Conservation (phyloP, 345 rosid species). For the Zanthoxylum bungeanum region DNA sequence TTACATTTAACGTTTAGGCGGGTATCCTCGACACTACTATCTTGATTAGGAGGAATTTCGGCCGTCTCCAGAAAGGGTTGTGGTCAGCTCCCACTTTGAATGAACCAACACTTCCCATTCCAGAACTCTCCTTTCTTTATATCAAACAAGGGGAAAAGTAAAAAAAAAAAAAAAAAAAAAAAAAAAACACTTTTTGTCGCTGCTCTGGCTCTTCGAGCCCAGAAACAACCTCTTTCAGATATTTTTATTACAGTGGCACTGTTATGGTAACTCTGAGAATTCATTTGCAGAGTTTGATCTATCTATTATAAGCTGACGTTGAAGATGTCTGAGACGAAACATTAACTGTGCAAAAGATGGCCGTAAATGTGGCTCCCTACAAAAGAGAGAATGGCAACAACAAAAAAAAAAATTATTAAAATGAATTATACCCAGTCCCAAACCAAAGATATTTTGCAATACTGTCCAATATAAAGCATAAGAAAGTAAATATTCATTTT, state of each 20-base stretch:
- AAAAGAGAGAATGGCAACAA: background rate
- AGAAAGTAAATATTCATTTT: background rate
- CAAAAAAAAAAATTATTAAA: background rate
- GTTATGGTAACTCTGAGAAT: slow-evolving; percentile 10
- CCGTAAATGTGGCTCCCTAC: slow-evolving; percentile 81
- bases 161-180: slow-evolving; percentile 14
- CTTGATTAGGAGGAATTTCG: slow-evolving; percentile 34
- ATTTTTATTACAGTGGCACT: slow-evolving; percentile 32
- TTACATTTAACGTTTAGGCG: slow-evolving; percentile 28
- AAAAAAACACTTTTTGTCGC: slow-evolving; percentile 24
- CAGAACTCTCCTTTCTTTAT: slow-evolving; percentile 30
- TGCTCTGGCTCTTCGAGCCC: slow-evolving; percentile 72
- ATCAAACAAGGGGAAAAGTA: slow-evolving; percentile 7
- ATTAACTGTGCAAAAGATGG: slow-evolving; percentile 87
- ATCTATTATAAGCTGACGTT: slow-evolving; percentile 45
- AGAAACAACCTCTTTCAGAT: slow-evolving; percentile 21
- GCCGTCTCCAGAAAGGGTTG: slow-evolving; percentile 26
- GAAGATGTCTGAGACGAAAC: slow-evolving; percentile 58
- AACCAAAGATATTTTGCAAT: background rate
- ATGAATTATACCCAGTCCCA: background rate
- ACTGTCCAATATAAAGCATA: background rate
- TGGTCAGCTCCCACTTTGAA: slow-evolving; percentile 90
- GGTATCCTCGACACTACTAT: slow-evolving; percentile 47
- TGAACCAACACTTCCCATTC: slow-evolving; percentile 66
- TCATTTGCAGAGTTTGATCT: slow-evolving; percentile 30